Evolutionary conservation across 129 eudicot genomes (phyloP), one percentile per base, ranked within the genome.

Genomic region (Lonicera japonica): DNA sequence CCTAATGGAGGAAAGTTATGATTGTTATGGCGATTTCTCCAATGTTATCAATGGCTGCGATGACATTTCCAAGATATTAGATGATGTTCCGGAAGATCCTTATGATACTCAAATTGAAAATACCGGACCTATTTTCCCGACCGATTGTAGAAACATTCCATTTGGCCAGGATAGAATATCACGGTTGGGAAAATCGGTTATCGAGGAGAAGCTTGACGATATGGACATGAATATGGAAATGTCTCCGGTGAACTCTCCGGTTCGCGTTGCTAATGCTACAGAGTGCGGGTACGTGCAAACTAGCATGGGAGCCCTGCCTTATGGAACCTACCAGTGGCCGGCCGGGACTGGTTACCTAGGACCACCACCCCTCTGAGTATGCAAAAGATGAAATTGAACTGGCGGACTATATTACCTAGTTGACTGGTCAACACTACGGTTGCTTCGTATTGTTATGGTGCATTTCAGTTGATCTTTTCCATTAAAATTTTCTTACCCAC

Each of bases 1-100:
- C 46, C 70, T 79, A n/a, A 73, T 79, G 79, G 86, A 82, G 65
- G 89, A 82, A 65, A 58, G 58, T 14, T 73, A 73, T 16, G 86
- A 86, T 64, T 70, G 77, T 78, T 82, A 59, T 54, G 46, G 38
- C 56, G 82, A 82, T 72, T 79, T 79, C 57, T 74, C 83, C 46
- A 55, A 20, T 23, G 19, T 75, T 16, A 61, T 65, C 65, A 14
- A 58, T 11, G 68, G 56, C 16, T 67, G 63, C 36, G 66, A 5
- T 0, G 78, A 82, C 43, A 56, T 79, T 15, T 21, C 71, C 60
- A 52, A 50, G 73, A 64, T 82, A 21, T 56, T 76, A 41, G 83
- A 82, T 63, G 95, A 79, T 57, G 46, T 70, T 34, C 80, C 83
- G 7, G 79, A 81, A 58, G 75, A 25, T 25, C 50, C 73, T 46